A percentile compares a stretch with the other conserved stretches of the same genome.
Conservation (phyloP, 2,329 filamentous ascomycete genomes). For the Aspergillus sergii region DNA sequence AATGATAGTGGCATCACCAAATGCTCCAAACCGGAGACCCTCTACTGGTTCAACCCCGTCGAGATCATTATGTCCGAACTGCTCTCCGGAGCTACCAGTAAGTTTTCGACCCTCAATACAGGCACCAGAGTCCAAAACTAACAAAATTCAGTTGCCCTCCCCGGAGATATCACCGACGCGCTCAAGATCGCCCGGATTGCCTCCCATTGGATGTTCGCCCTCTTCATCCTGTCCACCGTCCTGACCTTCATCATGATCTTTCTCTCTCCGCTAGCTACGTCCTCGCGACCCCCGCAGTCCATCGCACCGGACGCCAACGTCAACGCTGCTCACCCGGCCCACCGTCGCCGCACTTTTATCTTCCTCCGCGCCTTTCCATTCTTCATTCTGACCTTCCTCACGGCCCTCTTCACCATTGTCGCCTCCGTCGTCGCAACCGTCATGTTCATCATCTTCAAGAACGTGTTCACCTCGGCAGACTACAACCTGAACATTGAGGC, state of each 20-base stretch:
- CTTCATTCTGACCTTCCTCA: slow-evolving; percentile 67
- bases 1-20: slow-evolving; percentile 67
- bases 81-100: slow-evolving; percentile 76
- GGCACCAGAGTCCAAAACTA: not conserved
- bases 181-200: slow-evolving; percentile 73
- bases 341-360: slow-evolving; percentile 41
- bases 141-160: slow-evolving; percentile 66
- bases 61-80: slow-evolving; percentile 78
- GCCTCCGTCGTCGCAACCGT: slow-evolving; percentile 77
- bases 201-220: slow-evolving; percentile 84
- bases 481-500: slow-evolving; percentile 76
- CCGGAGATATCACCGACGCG: slow-evolving; percentile 71
- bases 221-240: slow-evolving; percentile 73
- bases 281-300: slow-evolving; percentile 40
- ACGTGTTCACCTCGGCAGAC: slow-evolving; percentile 69
- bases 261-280: slow-evolving; percentile 57
- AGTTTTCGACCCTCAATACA: slow-evolving; percentile 24
- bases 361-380: slow-evolving; percentile 64
- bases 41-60: slow-evolving; percentile 93
- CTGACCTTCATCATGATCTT: slow-evolving; percentile 75
- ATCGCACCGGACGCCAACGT: slow-evolving; percentile 31
- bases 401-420: slow-evolving; percentile 67
- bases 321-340: slow-evolving; percentile 33
- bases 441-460: slow-evolving; percentile 79
- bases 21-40: slow-evolving; percentile 69